Evolutionary conservation across 768 basidiomycete genomes (phyloP), one percentile per base, ranked within the genome.

Genomic region (Kwoniella dendrophila): DNA sequence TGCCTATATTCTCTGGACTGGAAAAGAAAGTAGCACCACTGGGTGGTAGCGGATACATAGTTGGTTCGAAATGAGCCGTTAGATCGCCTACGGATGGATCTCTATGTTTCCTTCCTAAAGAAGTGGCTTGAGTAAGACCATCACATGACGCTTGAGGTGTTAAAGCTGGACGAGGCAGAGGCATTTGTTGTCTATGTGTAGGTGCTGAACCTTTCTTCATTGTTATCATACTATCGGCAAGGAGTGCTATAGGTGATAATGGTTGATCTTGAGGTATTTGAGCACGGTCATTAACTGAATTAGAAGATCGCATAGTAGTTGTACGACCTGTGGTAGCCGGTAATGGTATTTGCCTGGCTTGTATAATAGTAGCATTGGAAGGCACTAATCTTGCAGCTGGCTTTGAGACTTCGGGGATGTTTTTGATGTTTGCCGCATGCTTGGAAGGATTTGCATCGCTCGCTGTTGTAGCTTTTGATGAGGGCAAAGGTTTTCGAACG

Each of bases 51-150:
- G 70, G 70, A 33, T 72, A 72, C 62, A 57, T 62, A 6, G 40
- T 56, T 7, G 70, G 70, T 48, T 72, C 67, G 51, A 72, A 72
- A 16, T 59, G 52, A 18, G 70, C 59, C 14, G 58, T 59, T 7
- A 71, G 41, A 34, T 53, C 62, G 6, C 54, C 33, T 4, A 54
- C 16, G 0, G 59, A 62, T 16, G 62, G 45, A 33, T 63, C 67
- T 18, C 60, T 45, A 27, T 56, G 56, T 18, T 38, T 33, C 22
- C 65, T 43, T 6, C 63, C 56, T 3, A 50, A 26, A 2, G 61
- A 48, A 3, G 27, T 22, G 3, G 52, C 33, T 27, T 40, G 38
- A 30, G 33, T 45, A 12, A 68, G 34, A 5, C 56, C 56, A 45
- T 72, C 70, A 18, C 40, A 45, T 20, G 59, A 66, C 1, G 33